Percentiles rank a stretch among this genome's conserved stretches.
Evolutionary conservation across 805 yeast genomes (phyloP).

Genomic region (Kregervanrija delftensis): DNA sequence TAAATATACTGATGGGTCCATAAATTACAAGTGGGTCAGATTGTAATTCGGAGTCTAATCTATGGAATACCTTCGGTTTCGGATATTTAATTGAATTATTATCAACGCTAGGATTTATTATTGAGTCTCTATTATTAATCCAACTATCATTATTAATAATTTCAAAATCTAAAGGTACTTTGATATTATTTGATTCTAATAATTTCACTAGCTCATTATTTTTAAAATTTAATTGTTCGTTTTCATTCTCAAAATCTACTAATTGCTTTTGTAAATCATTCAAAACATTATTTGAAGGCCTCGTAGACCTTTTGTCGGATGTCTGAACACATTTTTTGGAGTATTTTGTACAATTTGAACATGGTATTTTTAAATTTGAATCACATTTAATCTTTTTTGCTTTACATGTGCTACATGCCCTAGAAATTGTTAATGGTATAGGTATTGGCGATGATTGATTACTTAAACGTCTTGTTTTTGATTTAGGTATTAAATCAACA

Average conservation of each 20-base stretch:
- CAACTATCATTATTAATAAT: too few species aligned
- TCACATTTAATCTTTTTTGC: conserved; percentile 18
- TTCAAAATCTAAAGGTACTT: too few species aligned
- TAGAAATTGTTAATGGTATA: neutral
- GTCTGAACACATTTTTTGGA: conserved; percentile 9
- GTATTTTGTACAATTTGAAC: conserved; percentile 14
- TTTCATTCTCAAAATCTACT: conserved; percentile 1
- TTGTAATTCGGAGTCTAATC: conserved; percentile 9
- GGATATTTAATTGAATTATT: conserved; percentile 8
- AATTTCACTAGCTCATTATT: neutral
- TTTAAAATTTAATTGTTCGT: neutral
- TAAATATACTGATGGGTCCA: conserved; percentile 30
- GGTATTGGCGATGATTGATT: neutral
- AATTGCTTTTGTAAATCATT: conserved; percentile 5
- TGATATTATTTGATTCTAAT: too few species aligned
- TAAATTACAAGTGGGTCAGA: conserved; percentile 7
- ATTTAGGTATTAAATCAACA: too few species aligned
- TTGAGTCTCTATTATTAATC: too few species aligned
- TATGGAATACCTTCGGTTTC: conserved; percentile 13
- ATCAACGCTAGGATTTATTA: too few species aligned
- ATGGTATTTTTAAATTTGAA: conserved; percentile 9
- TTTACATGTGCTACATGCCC: conserved; percentile 18
- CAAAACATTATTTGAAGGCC: conserved; percentile 13
- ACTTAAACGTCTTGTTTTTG: too few species aligned
- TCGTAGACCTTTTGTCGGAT: conserved; percentile 12